Evolutionary conservation across 208 protist species (phyloP), one percentile per base, ranked within the genome.

Genomic region (Trypanosoma cruzi): DNA sequence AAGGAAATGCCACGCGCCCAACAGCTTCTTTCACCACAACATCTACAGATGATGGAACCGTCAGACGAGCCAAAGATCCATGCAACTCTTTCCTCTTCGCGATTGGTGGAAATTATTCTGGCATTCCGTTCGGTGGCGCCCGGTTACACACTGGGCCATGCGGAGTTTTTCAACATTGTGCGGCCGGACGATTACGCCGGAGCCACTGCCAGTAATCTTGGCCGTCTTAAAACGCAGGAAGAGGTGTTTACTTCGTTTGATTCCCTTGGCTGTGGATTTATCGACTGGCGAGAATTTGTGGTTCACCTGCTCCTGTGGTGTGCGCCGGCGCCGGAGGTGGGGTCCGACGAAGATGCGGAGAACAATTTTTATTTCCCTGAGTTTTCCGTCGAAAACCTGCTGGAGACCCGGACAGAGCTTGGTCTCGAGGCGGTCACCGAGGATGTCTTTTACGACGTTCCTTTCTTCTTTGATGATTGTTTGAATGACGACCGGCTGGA

Each of bases 231-330:
- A 34, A 75, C 81, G 6, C 40, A 65, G 8, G 60, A 73, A 37
- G 83, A 85, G 58, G 64, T 96, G 29, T 96, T 96, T 66, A 32
- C 49, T 10, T 29, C 66, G 24, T 95, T 96, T 68, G 92, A 96
- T 71, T 42, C 64, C 16, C 61, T 77, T 28, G 68, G 26, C 26
- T 80, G 65, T 31, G 92, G 86, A 34, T 64, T 90, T 18, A 82
- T 95, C 29, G 92, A 96, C 73, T 96, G 92, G 92, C 71, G 92
- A 2, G 89, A 95, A 64, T 71, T 94, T 52, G 69, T 95, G 16
- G 66, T 94, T 49, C 92, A 96, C 62, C 71, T 96, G 26, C 77
- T 96, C 6, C 82, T 96, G 24, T 96, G 89, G 88, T 93, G 88
- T 57, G 70, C 71, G 0, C 76, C 88, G 42, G 40, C 71, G 14